Evolutionary conservation across 306 rosid species (phyloP).

Genomic region (Quercus parvula): DNA sequence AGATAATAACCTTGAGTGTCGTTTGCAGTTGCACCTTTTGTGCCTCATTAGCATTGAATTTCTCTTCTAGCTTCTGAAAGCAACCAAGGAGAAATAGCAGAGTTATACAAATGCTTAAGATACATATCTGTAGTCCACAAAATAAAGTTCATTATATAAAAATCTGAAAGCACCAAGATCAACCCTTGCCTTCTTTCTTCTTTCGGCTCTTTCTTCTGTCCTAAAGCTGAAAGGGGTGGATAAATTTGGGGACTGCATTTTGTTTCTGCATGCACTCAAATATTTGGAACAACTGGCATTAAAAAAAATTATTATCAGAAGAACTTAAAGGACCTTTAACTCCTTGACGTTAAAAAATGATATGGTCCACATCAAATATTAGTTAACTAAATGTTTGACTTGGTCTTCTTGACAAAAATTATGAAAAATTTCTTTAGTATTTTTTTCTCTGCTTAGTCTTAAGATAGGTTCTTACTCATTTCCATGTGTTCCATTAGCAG

Average conservation of each 20-base stretch:
- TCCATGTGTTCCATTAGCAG: neutral
- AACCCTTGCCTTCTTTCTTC: slow-evolving; percentile 75
- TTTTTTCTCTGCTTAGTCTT: neutral
- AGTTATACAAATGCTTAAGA: neutral
- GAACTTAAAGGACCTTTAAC: neutral
- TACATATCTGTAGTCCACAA: neutral
- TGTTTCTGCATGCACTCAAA: slow-evolving; percentile 69
- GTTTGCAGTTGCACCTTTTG: slow-evolving; percentile 62
- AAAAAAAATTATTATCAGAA: slow-evolving; percentile 13
- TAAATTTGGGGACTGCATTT: slow-evolving; percentile 65
- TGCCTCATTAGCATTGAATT: slow-evolving; percentile 74
- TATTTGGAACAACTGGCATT: slow-evolving; percentile 38
- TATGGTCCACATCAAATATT: neutral
- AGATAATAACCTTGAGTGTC: slow-evolving; percentile 55
- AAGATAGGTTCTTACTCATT: neutral
- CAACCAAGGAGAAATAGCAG: neutral
- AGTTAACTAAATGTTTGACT: neutral
- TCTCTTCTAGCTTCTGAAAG: slow-evolving; percentile 89
- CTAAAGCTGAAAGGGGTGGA: slow-evolving; percentile 77
- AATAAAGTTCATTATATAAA: neutral
- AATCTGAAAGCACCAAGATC: slow-evolving; percentile 12
- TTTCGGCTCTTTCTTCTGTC: slow-evolving; percentile 90
- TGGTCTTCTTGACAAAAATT: neutral
- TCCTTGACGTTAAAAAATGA: neutral
- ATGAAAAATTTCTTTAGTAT: neutral